A percentile compares a stretch with the other conserved stretches of the same genome.
phyloP scores from a whole-genome alignment of 495 filamentous ascomycete genomes.

The Penicillium cataractarum region DNA sequence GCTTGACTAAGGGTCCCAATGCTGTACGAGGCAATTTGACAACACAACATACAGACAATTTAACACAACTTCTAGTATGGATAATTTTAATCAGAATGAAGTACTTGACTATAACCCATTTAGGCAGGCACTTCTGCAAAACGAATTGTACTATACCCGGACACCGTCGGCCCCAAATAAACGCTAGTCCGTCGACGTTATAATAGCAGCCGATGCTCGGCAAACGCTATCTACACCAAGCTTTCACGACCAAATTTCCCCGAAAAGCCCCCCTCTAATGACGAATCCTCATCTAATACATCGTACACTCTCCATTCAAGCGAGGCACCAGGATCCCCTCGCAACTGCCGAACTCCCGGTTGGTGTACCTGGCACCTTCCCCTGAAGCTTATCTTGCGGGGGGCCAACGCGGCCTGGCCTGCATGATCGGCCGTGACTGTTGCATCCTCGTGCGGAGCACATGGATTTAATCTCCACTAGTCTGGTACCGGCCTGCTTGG shows the following conservation, averaged over 20 bases:
- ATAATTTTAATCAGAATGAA: not conserved
- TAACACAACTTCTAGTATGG: no score
- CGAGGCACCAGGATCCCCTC: not conserved
- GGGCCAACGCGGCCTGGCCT: conserved; percentile 18
- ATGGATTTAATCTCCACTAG: conserved; percentile 13
- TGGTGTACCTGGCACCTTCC: conserved; percentile 6
- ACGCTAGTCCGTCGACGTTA: not conserved
- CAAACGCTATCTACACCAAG: not conserved
- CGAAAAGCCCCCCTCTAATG: not conserved
- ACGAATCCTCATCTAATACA: not conserved
- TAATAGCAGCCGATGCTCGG: conserved; percentile 2
- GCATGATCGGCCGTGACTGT: conserved; percentile 13
- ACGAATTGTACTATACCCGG: not conserved
- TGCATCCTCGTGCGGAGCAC: conserved; percentile 19
- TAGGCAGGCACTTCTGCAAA: not conserved
- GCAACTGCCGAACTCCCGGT: not conserved
- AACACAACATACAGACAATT: not conserved
- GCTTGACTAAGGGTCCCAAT: not conserved
- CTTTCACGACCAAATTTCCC: not conserved
- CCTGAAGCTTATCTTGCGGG: conserved; percentile 21
- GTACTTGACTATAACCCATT: not conserved
- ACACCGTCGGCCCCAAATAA: not conserved
- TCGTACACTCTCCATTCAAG: not conserved
- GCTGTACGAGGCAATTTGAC: not conserved
- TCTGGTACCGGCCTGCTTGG: not conserved